Evolutionary conservation across 1,139 yeast genomes (phyloP), one percentile per base, ranked within the genome.

Genomic region (Candida sp.): DNA sequence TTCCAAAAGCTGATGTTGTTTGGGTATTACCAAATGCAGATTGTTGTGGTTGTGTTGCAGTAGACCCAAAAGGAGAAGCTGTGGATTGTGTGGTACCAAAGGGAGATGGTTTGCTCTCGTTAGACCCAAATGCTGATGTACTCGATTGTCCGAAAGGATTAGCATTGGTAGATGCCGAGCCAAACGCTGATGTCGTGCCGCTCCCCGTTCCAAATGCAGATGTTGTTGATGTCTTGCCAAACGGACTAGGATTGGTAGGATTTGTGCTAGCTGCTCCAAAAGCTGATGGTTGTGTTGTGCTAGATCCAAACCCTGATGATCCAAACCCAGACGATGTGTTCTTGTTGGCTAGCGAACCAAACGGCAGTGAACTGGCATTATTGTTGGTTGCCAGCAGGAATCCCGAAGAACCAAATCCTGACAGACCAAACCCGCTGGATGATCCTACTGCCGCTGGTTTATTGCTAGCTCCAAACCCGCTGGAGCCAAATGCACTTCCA

Each of bases 1-100:
- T 22, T 8, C 58, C 56, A 45, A 55, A 57, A 7, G 58, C 52
- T 42, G 56, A 42, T 38, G 49, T 12, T 43, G 40, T 33, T 9
- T 54, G 45, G 28, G 47, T 43, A 2, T 54, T 37, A 3, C 60
- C 63, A 51, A 62, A 58, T 31, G 60, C 55, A 38, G 58, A 51
- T 11, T 55, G 43, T 30, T 49, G 47, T 35, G 17, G 2, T 17
- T 17, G 17, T 17, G 17, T 17, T 17, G 17, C 17, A 17, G 17
- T 17, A 17, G 17, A 17, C 1, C 17, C 17, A 17, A 17, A 17
- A 1, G 42, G 28, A 44, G 41, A 17, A 17, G 50, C 17, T 34
- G 48, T 31, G 9, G 44, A n/a, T 9, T 44, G 7, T 3, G 40
- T 17, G 11, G 26, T 40, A 3, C 61, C 63, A 49, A 62, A 61